Conservation (phyloP, 2,329 filamentous ascomycete species). For the Penicillium sp. region DNA sequence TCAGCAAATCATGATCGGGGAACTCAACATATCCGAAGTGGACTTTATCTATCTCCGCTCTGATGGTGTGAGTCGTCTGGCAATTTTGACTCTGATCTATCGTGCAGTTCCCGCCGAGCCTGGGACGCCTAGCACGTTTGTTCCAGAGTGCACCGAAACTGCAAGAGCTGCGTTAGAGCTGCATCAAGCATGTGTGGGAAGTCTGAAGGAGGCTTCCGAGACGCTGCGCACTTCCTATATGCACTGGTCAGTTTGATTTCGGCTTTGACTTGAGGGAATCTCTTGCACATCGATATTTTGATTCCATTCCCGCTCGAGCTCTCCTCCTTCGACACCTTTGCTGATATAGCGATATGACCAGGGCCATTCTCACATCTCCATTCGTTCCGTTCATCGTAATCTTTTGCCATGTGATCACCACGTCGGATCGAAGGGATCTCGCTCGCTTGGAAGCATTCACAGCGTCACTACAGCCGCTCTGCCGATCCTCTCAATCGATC, state of each 20-base stretch:
- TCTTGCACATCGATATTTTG: not conserved
- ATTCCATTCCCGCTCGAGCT: not conserved
- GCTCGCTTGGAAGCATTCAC: conserved; percentile 52
- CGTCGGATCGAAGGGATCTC: conserved; percentile 49
- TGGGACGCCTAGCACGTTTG: conserved; percentile 25
- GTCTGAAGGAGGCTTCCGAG: conserved; percentile 24
- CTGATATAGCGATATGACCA: conserved; percentile 6
- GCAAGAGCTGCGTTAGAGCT: conserved; percentile 31
- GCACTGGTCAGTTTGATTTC: conserved; percentile 25
- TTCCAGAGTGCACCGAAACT: conserved; percentile 33
- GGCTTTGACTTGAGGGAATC: not conserved
- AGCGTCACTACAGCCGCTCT: conserved; percentile 48
- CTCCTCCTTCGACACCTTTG: not conserved
- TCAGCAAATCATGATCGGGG: conserved; percentile 8
- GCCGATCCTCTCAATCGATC: conserved; percentile 52
- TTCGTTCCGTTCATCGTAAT: conserved; percentile 48
- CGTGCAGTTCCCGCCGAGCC: conserved; percentile 32
- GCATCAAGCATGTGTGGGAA: conserved; percentile 27
- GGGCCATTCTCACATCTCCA: conserved; percentile 40
- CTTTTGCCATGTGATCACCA: conserved; percentile 48
- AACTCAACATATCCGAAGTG: conserved; percentile 18
- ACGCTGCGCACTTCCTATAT: conserved; percentile 30
- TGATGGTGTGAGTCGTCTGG: conserved; percentile 32
- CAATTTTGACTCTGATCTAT: conserved; percentile 37
- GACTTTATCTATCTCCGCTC: conserved; percentile 27